Conservation (phyloP, 352 stramenopile species). For the Blastocystis sp. region DNA sequence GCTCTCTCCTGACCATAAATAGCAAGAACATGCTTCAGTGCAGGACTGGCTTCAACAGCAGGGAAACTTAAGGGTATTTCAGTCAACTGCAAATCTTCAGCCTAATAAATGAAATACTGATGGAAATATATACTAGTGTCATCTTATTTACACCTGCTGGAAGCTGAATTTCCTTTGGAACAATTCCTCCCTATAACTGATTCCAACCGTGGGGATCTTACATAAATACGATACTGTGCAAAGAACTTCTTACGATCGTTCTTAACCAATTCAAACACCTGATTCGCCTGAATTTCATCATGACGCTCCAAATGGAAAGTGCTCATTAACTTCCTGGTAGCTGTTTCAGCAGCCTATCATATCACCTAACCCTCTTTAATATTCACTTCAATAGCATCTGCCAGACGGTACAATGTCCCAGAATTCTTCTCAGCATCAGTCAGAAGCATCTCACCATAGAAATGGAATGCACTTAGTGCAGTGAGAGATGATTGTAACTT, state of each 20-base stretch:
- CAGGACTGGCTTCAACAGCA: not conserved
- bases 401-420: not conserved
- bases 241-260: not conserved
- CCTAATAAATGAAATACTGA: not conserved
- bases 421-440: not conserved
- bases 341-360: not conserved
- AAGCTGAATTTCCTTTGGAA: not conserved
- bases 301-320: constrained; percentile 22
- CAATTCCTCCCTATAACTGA: not conserved
- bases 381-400: not conserved
- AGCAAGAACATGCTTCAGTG: not conserved
- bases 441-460: not conserved
- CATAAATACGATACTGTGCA: constrained; percentile 16
- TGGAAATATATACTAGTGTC: not conserved
- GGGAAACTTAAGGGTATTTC: constrained; percentile 7
- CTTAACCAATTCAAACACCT: not conserved
- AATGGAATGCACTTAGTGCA: not conserved
- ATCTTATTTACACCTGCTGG: constrained; percentile 1
- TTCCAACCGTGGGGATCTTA: not conserved
- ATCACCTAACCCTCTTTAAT: not conserved
- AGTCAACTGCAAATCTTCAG: not conserved
- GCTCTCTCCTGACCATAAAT: not conserved
- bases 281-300: not conserved
- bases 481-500: not conserved
- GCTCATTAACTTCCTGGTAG: not conserved